Base-by-base conservation (phyloP, 208 protist genomes). In the Wallacemonas rigidus region DNA sequence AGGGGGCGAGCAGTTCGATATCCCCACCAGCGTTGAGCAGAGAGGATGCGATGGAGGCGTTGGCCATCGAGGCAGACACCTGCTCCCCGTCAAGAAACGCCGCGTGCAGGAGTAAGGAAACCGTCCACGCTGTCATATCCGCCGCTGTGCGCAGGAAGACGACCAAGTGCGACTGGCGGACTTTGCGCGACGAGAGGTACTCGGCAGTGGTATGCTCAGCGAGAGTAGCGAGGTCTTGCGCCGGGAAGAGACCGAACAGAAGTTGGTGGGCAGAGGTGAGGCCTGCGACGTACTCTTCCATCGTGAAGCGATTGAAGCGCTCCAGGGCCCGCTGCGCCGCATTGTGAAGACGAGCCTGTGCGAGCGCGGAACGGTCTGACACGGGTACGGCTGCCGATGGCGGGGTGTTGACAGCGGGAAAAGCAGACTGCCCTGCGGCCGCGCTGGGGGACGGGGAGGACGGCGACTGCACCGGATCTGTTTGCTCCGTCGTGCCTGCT, bases 51-150 rank as follows among this genome's bases (percentile, higher is more conserved):
- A 72, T 73, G 8, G 69, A 80, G 5, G 69, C 26, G 67, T 73
- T 69, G 17, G 69, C 63, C 48, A 77, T 14, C 43, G 69, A 56
- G 2, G 38, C 54, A 6, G 47, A 53, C 17, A 51, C 67, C 38
- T 61, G 65, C 44, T 72, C 53, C 3, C 75, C 74, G 69, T 91
- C 86, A 11, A 83, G 48, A 65, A 77, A 79, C 26, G 86, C 82
- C 15, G 86, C 82, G 75, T 80, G 75, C 36, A 88, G 69, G 9
- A 90, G 71, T 47, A 90, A 74, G 38, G 86, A 87, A 35, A 74
- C 67, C 11, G 75, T 45, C 82, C 86, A 90, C 48, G 65, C 54
- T 26, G 82, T 88, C 12, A 90, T 64, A 48, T 86, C 62, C 0
- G 69, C 72, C 1, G 86, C 85, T 54, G 76, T 74, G 47, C 78